Percentiles rank a stretch among this genome's conserved stretches.
Evolutionary conservation across 345 rosid species (phyloP).

Genomic region (Stellera chamaejasme): DNA sequence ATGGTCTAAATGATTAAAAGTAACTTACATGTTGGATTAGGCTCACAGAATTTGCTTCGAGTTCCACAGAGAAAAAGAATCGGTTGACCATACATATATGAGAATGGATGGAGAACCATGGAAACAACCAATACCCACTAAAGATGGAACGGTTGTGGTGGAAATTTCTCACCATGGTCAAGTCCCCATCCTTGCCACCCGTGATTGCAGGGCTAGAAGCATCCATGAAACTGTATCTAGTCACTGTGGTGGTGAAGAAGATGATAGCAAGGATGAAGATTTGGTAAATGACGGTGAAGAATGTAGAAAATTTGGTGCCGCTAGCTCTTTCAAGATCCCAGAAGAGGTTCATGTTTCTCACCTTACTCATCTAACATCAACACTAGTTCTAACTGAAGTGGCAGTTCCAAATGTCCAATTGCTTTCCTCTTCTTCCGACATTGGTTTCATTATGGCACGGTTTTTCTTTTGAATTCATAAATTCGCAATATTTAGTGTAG

Average conservation of each 20-base stretch:
- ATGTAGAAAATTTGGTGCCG: slow-evolving; percentile 79
- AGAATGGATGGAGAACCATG: slow-evolving; percentile 93
- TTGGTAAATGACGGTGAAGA: slow-evolving; percentile 32
- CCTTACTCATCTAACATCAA: slow-evolving; percentile 29
- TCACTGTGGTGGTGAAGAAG: slow-evolving; percentile 26
- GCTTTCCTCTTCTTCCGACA: background rate
- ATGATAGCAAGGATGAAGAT: slow-evolving; percentile 28
- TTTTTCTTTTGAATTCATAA: too few species aligned
- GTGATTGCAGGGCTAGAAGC: slow-evolving; percentile 52
- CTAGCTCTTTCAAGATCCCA: slow-evolving; percentile 80
- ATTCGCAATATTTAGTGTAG: too few species aligned
- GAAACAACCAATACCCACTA: slow-evolving; percentile 71
- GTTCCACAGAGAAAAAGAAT: slow-evolving; percentile 60
- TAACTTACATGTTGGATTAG: slow-evolving; percentile 15
- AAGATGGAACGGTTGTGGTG: slow-evolving; percentile 67
- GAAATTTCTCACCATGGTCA: slow-evolving; percentile 85
- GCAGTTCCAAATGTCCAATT: background rate
- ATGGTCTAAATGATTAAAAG: background rate
- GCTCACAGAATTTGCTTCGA: slow-evolving; percentile 65
- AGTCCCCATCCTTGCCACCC: slow-evolving; percentile 87
- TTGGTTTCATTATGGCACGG: background rate
- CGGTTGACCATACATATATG: slow-evolving; percentile 65
- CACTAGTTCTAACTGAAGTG: background rate
- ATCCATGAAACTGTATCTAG: slow-evolving; percentile 21
- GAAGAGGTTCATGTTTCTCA: slow-evolving; percentile 69